Conservation (phyloP, 495 filamentous ascomycete genomes). For the Penicillium argentinense region DNA sequence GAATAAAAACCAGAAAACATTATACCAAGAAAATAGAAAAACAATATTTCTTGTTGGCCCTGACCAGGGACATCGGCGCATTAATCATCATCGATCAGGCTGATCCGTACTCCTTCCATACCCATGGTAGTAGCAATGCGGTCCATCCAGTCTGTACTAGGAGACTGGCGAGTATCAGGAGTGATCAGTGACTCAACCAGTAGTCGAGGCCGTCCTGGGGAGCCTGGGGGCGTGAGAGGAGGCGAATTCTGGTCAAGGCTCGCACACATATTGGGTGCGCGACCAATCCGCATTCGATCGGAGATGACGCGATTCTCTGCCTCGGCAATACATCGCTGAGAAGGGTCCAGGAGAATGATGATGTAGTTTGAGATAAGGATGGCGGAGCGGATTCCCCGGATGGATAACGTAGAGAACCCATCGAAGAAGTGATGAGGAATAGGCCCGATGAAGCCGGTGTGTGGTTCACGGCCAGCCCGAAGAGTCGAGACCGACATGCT, state of each 20-base stretch:
- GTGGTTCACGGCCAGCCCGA: constrained; percentile 19
- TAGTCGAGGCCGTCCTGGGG: constrained; percentile 14
- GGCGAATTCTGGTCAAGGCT: background rate
- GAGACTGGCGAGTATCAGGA: constrained; percentile 18
- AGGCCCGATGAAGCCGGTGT: constrained; percentile 26
- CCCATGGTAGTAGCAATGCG: constrained; percentile 29
- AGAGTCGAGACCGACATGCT: constrained; percentile 25
- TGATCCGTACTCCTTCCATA: constrained; percentile 23
- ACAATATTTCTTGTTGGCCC: background rate
- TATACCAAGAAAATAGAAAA: background rate
- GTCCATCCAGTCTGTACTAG: constrained; percentile 32
- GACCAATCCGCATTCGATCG: constrained; percentile 1
- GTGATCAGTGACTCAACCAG: constrained; percentile 24
- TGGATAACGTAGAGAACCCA: constrained; percentile 22
- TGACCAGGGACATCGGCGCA: background rate
- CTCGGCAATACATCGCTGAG: constrained; percentile 18
- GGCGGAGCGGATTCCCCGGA: constrained; percentile 26
- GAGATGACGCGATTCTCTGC: constrained; percentile 15
- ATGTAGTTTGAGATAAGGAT: constrained; percentile 27
- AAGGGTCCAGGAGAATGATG: constrained; percentile 25
- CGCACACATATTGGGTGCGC: background rate
- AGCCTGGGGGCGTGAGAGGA: constrained; percentile 16
- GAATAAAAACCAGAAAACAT: no score
- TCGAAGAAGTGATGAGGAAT: constrained; percentile 29
- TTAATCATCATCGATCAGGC: constrained; percentile 9